Evolutionary conservation across 2,329 filamentous ascomycete species (phyloP).

Genomic region (Hymenoscyphus occultus): DNA sequence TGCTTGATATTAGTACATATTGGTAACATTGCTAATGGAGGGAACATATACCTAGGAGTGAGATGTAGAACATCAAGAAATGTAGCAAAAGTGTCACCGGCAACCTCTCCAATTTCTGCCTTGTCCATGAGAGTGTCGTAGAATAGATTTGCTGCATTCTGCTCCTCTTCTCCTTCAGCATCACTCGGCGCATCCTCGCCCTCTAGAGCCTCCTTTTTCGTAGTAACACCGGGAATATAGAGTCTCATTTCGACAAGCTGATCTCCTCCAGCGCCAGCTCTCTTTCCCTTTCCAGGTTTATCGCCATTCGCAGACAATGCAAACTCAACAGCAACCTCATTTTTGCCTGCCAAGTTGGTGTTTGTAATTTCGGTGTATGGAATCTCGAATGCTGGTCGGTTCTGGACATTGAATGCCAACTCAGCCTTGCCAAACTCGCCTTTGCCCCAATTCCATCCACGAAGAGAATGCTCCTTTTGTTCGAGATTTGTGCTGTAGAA

Average conservation of each 20-base stretch:
- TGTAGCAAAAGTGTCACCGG: conserved; percentile 96
- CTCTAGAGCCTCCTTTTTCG: conserved; percentile 61
- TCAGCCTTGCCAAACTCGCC: conserved; percentile 95
- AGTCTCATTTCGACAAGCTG: conserved; percentile 98
- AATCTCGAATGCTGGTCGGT: conserved; percentile 92
- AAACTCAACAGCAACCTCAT: conserved; percentile 96
- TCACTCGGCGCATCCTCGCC: conserved; percentile 69
- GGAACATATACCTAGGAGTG: conserved; percentile 69
- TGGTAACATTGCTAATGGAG: not conserved
- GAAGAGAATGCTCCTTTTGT: conserved; percentile 86
- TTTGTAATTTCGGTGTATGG: conserved; percentile 97
- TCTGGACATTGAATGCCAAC: conserved; percentile 94
- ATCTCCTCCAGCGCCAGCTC: conserved; percentile 83
- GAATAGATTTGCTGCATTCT: conserved; percentile 95
- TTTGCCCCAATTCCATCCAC: conserved; percentile 99
- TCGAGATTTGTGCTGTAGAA: conserved; percentile 96
- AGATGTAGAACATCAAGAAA: conserved; percentile 97
- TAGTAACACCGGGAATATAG: conserved; percentile 90
- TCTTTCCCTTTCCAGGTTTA: conserved; percentile 78
- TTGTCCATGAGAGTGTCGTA: conserved; percentile 98
- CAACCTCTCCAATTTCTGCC: conserved; percentile 97
- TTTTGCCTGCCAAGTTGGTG: conserved; percentile 95
- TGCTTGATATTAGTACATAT: conserved; percentile 41
- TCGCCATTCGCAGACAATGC: conserved; percentile 69
- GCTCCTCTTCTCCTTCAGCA: conserved; percentile 67